Conservation (phyloP, 306 rosid genomes). For the Rosa rugosa region DNA sequence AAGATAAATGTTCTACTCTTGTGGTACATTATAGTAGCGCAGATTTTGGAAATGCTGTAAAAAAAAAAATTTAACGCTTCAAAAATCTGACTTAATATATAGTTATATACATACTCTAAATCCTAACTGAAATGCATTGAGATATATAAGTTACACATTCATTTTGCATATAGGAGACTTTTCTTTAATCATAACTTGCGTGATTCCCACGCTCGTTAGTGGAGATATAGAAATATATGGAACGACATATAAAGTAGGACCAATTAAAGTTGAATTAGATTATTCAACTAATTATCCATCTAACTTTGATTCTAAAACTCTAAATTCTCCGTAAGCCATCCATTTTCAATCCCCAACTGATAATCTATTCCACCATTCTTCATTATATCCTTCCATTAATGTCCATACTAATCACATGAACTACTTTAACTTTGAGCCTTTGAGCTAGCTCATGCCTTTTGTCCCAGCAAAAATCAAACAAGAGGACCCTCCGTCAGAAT, state of each 20-base stretch:
- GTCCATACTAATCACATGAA: not conserved
- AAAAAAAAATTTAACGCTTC: too few species aligned
- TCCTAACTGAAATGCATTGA: too few species aligned
- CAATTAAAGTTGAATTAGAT: slow-evolving; percentile 5
- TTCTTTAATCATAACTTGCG: slow-evolving; percentile 10
- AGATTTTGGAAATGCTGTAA: too few species aligned
- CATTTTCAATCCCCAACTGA: slow-evolving; percentile 31
- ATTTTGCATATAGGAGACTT: not conserved
- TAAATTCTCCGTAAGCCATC: slow-evolving; percentile 30
- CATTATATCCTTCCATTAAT: not conserved
- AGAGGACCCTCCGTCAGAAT: slow-evolving; percentile 34
- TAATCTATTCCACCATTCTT: not conserved
- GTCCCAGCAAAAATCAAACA: slow-evolving; percentile 15
- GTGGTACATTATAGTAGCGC: too few species aligned
- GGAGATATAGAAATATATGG: slow-evolving; percentile 1
- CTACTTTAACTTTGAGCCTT: not conserved
- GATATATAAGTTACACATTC: too few species aligned
- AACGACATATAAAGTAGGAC: slow-evolving; percentile 21
- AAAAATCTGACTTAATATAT: too few species aligned
- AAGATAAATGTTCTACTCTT: too few species aligned
- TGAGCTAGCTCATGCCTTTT: slow-evolving; percentile 14
- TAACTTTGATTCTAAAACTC: slow-evolving; percentile 24
- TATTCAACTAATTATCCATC: not conserved
- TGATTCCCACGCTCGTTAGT: slow-evolving; percentile 30
- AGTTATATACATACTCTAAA: too few species aligned